phyloP scores from a whole-genome alignment of 2,329 filamentous ascomycete genomes.

The Cladosporium sp. region DNA sequence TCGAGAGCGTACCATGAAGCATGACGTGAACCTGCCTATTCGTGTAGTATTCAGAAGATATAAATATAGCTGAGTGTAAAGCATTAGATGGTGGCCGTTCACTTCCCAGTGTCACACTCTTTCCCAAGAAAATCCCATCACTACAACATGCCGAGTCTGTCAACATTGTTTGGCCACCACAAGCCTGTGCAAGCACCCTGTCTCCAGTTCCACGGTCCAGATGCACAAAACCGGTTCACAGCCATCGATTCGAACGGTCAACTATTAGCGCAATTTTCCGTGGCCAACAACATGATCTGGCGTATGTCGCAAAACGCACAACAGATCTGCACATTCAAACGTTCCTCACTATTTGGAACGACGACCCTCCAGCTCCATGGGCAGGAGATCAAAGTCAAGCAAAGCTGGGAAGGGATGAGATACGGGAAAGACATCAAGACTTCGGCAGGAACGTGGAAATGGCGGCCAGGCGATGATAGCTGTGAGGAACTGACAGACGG shows the following conservation, averaged over 20 bases:
- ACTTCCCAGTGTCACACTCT: not conserved
- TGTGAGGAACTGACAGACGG: not conserved
- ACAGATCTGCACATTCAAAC: conserved; percentile 1
- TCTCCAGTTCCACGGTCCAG: not conserved
- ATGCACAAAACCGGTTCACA: not conserved
- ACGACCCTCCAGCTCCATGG: not conserved
- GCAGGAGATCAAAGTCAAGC: not conserved
- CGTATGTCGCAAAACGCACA: not conserved
- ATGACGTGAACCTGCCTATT: not conserved
- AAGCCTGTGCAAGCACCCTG: not conserved
- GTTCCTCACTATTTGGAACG: not conserved
- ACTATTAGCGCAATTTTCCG: not conserved
- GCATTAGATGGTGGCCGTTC: not conserved
- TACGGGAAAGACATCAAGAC: not conserved
- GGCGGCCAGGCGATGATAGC: not conserved
- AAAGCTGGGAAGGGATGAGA: conserved; percentile 3
- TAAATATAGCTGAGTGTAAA: not conserved
- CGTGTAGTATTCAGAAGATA: not conserved
- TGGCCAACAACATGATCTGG: not conserved
- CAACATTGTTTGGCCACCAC: not conserved
- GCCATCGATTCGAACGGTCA: not conserved
- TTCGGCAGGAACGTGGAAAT: not conserved
- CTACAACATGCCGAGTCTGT: conserved; percentile 3
- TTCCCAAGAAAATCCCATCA: not conserved
- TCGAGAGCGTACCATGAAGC: not conserved